phyloP scores from a whole-genome alignment of 768 basidiomycete species.

The Leccinum fibrillosum region DNA sequence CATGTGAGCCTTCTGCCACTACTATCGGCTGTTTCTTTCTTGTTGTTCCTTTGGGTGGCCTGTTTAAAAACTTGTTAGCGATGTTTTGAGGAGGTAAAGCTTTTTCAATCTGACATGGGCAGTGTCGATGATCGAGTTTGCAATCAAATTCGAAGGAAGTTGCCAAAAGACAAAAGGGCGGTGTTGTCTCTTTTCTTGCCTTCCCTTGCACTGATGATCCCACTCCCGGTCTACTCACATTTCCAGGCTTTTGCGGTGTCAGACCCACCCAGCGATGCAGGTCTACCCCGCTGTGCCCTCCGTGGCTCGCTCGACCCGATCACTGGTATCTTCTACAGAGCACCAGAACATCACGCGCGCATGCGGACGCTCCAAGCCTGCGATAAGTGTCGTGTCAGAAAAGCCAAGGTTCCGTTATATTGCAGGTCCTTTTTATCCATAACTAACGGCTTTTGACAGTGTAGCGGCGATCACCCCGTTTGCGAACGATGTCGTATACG shows the following conservation, averaged over 20 bases:
- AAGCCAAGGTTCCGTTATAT: conserved; percentile 58
- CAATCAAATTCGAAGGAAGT: too few species aligned
- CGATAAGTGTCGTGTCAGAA: conserved; percentile 68
- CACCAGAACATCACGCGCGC: conserved; percentile 55
- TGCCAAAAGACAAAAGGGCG: too few species aligned
- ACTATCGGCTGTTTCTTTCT: conserved; percentile 11
- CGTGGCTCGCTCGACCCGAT: conserved; percentile 61
- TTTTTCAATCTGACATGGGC: neutral
- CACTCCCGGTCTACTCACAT: neutral
- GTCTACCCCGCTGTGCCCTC: conserved; percentile 32
- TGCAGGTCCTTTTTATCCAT: too few species aligned
- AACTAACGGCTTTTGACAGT: conserved; percentile 37
- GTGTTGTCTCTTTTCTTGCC: too few species aligned
- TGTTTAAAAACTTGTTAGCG: neutral
- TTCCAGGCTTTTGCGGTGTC: neutral
- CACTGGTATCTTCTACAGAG: conserved; percentile 65
- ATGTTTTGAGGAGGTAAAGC: neutral
- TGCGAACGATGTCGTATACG: conserved; percentile 63
- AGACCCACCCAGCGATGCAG: conserved; percentile 1
- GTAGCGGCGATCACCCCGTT: conserved; percentile 66
- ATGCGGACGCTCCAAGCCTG: conserved; percentile 73
- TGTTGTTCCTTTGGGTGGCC: conserved; percentile 30
- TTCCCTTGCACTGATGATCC: neutral
- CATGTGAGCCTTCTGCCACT: conserved; percentile 5
- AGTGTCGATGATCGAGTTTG: neutral